These are phyloP conservation scores for Phytophthora hibernalis DNA, from an alignment of 352 stramenopile species.

Conservation along the genomic window DNA sequence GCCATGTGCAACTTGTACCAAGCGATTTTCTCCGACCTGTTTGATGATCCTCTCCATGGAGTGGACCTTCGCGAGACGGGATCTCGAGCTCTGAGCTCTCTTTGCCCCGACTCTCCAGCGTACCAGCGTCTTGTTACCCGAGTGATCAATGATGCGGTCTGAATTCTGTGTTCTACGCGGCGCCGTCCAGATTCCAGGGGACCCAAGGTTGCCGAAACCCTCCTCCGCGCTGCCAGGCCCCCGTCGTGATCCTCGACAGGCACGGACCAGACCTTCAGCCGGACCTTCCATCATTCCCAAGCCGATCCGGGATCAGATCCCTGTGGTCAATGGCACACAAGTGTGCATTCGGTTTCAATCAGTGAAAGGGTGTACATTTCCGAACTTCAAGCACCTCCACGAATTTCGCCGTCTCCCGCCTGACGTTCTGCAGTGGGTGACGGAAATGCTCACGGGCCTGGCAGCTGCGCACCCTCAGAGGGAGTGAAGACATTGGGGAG, in stretches of 20 bases:
- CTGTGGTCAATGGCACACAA: neutral
- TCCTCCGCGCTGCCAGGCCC: neutral
- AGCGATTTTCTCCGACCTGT: neutral
- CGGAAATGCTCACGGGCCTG: neutral
- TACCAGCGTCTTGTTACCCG: neutral
- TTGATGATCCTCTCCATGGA: neutral
- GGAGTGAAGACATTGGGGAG: too few species aligned
- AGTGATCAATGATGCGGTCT: slow-evolving; percentile 1
- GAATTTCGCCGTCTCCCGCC: neutral
- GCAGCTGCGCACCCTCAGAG: neutral
- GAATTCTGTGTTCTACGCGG: neutral
- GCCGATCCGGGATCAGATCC: neutral
- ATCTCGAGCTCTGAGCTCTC: neutral
- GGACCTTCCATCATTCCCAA: neutral
- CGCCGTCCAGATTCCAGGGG: neutral
- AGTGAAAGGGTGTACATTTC: neutral
- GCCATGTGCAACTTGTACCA: slow-evolving; percentile 10
- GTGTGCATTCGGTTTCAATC: neutral
- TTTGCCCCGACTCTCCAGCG: neutral
- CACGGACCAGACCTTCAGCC: neutral
- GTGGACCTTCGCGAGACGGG: neutral
- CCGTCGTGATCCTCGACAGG: neutral
- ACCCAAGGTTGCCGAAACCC: neutral
- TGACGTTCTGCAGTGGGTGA: neutral
- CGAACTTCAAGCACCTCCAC: neutral